Evolutionary conservation across 805 yeast genomes (phyloP), one percentile per base, ranked within the genome.

Genomic region (Isabelozyma rhagii): DNA sequence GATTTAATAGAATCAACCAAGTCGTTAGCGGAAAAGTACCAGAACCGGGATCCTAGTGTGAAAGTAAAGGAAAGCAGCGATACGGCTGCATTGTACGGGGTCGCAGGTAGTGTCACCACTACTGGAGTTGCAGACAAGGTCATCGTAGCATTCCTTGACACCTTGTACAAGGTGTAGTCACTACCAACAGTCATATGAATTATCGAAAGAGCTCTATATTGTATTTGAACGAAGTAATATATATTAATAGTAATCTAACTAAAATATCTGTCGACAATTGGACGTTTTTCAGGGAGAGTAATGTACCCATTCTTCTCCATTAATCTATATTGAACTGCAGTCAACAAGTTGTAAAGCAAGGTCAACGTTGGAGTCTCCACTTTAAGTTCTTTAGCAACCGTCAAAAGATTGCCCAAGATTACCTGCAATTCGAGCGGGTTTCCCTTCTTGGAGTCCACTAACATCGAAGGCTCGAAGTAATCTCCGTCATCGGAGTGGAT

Each of bases 71-170:
- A 43, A 14, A 47, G 38, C 9, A 66, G 81, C 39, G 89, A 87
- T 50, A 89, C 97, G 1, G 94, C 96, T 13, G 96, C 94, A 3
- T 63, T 93, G 43, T 93, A 93, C 61, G 99, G 99, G 56, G 96
- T 93, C 44, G 98, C 98, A 2, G 97, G 97, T 7, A 88, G 94
- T 60, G 82, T 94, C 18, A 74, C 80, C 50, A 90, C 97, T 0
- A 79, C 84, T 0, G 94, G 96, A 3, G 83, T 94, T 11, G 97
- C 91, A 9, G 96, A 87, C 51, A 77, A 79, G 49, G 67, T 93
- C 9, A 87, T 93, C 40, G 86, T 80, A 11, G 92, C 87, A 0
- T 93, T 93, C 63, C 69, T 94, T 27, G 97, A 94, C 63, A 76
- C 89, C 7, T 63, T 94, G 42, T 93, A 90, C 67, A 87, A 89